Evolutionary conservation across 2,329 filamentous ascomycete genomes (phyloP), one percentile per base, ranked within the genome.

Genomic region (Hypocreales sp.): DNA sequence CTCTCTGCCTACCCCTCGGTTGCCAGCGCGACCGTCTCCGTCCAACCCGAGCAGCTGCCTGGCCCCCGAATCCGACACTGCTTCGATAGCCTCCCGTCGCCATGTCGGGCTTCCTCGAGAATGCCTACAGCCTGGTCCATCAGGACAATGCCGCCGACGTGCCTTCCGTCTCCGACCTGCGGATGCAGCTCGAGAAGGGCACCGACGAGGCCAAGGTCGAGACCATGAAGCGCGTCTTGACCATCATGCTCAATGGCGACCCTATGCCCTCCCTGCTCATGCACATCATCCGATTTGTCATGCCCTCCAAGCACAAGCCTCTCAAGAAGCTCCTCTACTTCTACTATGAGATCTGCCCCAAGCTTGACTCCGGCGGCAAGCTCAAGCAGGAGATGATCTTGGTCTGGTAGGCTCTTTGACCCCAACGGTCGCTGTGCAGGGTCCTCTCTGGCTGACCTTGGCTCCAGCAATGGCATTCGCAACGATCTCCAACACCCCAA

Each of bases 201-300:
- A 87, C 71, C 35, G 86, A 93, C 55, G 84, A 93, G 56, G 75
- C 71, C 47, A 94, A 94, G 65, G 67, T 87, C 53, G 84, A 93
- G 40, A 93, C 84, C 33, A 92, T 92, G 83, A 92, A 90, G 73
- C 79, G 75, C 61, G 84, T 98, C 52, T 62, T 95, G 50, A 92
- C 82, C 37, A 74, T 94, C 50, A 95, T 98, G 90, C 72, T 98
- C 47, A 95, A 95, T 53, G 90, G 90, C 41, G 87, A 98, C 50
- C 77, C 90, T 22, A 90, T 98, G 78, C 79, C 86, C 15, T 77
- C 84, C 41, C 67, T 98, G 13, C 74, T 98, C 43, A 98, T 98
- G 90, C 90, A 95, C 61, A 98, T 98, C 48, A 98, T 98, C 55
- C 83, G 90, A 53, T 98, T 98, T 53, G 86, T 98, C 44, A 98